A percentile compares a stretch with the other conserved stretches of the same genome.
These are phyloP conservation scores for Scolecobasidium constrictum DNA, from an alignment of 2,329 filamentous ascomycete genomes.

Conservation along the genomic window DNA sequence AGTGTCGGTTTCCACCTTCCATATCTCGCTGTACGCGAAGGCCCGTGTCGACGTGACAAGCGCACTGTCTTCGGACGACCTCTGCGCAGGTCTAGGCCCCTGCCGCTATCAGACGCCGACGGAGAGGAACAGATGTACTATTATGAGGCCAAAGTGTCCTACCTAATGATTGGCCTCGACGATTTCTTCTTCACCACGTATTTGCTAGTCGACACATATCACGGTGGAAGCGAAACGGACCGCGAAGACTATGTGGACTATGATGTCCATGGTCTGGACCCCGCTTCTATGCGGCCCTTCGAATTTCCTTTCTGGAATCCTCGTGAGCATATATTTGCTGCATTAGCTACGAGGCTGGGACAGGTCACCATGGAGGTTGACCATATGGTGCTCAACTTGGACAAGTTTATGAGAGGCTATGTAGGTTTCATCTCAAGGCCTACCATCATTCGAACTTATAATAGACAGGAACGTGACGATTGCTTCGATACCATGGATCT, in stretches of 20 bases:
- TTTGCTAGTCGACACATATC: not conserved
- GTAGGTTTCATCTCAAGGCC: not conserved
- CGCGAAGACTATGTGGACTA: not conserved
- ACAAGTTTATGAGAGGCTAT: not conserved
- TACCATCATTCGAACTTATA: too few species aligned
- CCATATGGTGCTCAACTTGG: not conserved
- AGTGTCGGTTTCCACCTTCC: not conserved
- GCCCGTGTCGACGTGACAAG: not conserved
- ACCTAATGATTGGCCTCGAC: slow-evolving; percentile 6
- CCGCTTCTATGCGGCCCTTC: not conserved
- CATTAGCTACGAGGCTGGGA: not conserved
- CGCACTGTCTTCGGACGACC: not conserved
- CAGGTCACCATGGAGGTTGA: not conserved
- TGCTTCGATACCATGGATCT: not conserved
- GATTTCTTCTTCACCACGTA: not conserved
- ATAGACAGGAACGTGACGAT: not conserved
- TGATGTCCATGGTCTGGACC: not conserved
- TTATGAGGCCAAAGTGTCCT: not conserved
- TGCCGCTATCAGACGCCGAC: not conserved
- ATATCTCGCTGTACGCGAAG: not conserved
- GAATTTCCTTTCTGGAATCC: not conserved
- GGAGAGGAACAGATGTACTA: not conserved
- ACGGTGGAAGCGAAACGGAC: not conserved
- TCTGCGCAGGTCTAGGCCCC: not conserved
- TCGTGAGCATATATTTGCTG: not conserved